These are phyloP conservation scores for Globisporangium uncinulatum DNA, from an alignment of 352 stramenopile genomes.

Conservation along the genomic window DNA sequence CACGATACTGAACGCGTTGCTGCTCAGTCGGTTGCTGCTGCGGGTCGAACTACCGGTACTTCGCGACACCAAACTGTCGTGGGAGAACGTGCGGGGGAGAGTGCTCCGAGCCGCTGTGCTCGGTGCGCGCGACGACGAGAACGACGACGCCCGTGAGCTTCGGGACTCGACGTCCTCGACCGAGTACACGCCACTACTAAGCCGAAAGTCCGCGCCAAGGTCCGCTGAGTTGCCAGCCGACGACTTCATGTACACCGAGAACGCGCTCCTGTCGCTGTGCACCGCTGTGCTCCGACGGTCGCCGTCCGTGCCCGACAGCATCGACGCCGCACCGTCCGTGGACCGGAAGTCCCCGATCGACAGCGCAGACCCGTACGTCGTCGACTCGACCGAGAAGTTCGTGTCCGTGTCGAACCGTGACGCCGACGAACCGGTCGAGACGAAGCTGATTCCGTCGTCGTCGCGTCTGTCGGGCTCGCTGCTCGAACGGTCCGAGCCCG, in stretches of 20 bases:
- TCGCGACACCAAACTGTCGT: slow-evolving; percentile 10
- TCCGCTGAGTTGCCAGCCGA: slow-evolving; percentile 14
- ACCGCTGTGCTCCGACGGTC: slow-evolving; percentile 10
- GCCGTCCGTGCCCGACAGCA: slow-evolving; percentile 3
- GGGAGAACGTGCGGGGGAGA: background rate
- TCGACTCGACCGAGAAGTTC: slow-evolving; percentile 3
- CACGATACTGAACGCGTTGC: slow-evolving; percentile 15
- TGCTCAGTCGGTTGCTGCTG: slow-evolving; percentile 19
- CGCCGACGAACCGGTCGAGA: slow-evolving; percentile 7
- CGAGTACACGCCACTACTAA: slow-evolving; percentile 21
- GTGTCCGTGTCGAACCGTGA: slow-evolving; percentile 1
- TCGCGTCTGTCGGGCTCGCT: slow-evolving; percentile 6
- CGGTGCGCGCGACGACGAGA: slow-evolving; percentile 2
- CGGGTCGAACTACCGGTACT: slow-evolving; percentile 7
- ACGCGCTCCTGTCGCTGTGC: slow-evolving; percentile 28
- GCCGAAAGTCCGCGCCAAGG: slow-evolving; percentile 16
- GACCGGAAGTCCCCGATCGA: slow-evolving; percentile 17
- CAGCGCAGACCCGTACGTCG: slow-evolving; percentile 3
- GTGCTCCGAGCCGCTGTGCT: background rate
- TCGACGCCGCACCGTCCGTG: slow-evolving; percentile 12
- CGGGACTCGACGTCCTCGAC: slow-evolving; percentile 11
- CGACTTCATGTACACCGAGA: slow-evolving; percentile 30
- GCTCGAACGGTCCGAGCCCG: slow-evolving; percentile 1
- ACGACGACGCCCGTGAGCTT: slow-evolving; percentile 17
- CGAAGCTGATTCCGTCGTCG: slow-evolving; percentile 6